Conservation (phyloP, 2,329 filamentous ascomycete genomes). For the Paecilomyces sp. region DNA sequence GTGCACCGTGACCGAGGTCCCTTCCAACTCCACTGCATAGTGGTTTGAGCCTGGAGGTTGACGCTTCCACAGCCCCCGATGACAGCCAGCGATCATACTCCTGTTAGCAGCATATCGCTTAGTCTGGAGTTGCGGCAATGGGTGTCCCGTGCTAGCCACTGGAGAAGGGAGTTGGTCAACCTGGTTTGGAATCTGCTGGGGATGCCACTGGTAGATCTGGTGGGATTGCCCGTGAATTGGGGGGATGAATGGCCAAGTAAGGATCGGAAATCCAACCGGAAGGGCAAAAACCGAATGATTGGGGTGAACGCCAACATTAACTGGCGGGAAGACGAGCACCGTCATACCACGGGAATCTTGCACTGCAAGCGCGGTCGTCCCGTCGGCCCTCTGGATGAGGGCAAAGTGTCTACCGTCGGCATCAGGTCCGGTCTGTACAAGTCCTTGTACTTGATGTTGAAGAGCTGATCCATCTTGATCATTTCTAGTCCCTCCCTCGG, state of each 20-base stretch:
- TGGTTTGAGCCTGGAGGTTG: background rate
- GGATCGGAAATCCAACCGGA: background rate
- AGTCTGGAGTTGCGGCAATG: background rate
- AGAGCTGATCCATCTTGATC: background rate
- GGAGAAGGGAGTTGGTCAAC: background rate
- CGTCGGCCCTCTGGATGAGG: background rate
- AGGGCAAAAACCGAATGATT: background rate
- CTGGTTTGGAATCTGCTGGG: background rate
- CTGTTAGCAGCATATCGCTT: background rate
- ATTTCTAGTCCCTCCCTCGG: background rate
- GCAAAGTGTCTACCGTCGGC: background rate
- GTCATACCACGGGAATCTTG: background rate
- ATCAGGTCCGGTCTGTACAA: background rate
- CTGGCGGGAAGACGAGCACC: background rate
- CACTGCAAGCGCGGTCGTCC: background rate
- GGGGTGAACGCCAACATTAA: background rate
- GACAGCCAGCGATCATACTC: background rate
- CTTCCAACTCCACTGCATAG: background rate
- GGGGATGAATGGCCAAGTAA: background rate
- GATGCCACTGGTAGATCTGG: background rate
- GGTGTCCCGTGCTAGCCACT: background rate
- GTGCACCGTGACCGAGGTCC: background rate
- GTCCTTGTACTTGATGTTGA: background rate
- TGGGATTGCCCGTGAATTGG: background rate
- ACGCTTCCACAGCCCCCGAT: background rate